Percentiles rank a stretch among this genome's conserved stretches.
These are phyloP conservation scores for Aspergillus homomorphus DNA, from an alignment of 495 filamentous ascomycete species.

Conservation along the genomic window DNA sequence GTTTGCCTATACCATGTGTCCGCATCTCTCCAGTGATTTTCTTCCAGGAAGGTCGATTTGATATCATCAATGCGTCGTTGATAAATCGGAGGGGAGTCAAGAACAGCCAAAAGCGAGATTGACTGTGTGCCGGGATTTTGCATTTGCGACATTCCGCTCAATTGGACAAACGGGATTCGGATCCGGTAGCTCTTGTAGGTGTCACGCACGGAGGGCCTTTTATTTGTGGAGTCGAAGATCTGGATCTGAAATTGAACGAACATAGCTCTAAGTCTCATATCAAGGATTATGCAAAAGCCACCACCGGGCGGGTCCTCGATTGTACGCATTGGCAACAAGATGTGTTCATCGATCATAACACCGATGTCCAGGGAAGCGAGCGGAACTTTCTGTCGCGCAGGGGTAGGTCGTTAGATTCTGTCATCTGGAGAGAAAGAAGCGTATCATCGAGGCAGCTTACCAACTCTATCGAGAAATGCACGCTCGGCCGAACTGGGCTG, in stretches of 20 bases:
- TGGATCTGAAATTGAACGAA: constrained; percentile 29
- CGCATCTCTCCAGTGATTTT: constrained; percentile 57
- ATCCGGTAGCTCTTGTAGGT: constrained; percentile 45
- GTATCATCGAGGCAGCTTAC: constrained; percentile 25
- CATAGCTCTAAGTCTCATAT: constrained; percentile 28
- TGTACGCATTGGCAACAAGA: constrained; percentile 30
- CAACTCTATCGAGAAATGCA: constrained; percentile 29
- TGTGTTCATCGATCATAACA: constrained; percentile 25
- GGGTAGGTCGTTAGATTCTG: not conserved
- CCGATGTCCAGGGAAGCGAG: constrained; percentile 33
- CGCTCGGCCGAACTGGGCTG: constrained; percentile 28
- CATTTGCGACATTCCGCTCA: constrained; percentile 54
- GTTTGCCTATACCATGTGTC: constrained; percentile 77
- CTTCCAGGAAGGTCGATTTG: constrained; percentile 34
- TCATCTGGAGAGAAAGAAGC: not conserved
- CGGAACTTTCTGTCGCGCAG: constrained; percentile 26
- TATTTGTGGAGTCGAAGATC: constrained; percentile 9
- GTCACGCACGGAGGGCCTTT: constrained; percentile 2
- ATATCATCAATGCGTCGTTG: constrained; percentile 52
- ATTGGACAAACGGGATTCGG: constrained; percentile 60
- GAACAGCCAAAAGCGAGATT: constrained; percentile 52
- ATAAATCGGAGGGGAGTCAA: constrained; percentile 64
- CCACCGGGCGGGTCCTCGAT: constrained; percentile 16
- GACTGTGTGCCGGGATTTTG: constrained; percentile 28
- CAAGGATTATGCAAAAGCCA: constrained; percentile 20